Conservation (phyloP, 495 filamentous ascomycete species). For the Hypoxylon crocopeplum region DNA sequence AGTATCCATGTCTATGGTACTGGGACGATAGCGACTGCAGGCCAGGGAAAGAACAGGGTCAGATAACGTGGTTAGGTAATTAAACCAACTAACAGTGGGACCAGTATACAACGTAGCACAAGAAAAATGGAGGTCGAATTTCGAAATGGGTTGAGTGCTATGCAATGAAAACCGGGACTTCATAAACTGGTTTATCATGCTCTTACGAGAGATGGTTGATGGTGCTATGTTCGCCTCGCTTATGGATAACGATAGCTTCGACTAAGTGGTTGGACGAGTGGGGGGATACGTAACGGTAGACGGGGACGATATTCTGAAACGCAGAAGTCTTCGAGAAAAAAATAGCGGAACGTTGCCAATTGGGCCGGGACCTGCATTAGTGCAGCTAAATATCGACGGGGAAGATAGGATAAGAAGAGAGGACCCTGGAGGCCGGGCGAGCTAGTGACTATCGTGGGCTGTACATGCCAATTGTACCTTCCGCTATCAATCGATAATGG, state of each 20-base stretch:
- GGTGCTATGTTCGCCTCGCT: conserved; percentile 27
- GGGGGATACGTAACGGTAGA: conserved; percentile 11
- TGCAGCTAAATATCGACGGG: conserved; percentile 34
- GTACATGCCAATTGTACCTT: conserved; percentile 2
- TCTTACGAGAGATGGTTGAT: too few relatives aligned
- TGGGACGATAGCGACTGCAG: conserved; percentile 31
- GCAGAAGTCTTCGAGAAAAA: conserved; percentile 37
- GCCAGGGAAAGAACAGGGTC: conserved; percentile 3
- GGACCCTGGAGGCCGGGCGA: not conserved
- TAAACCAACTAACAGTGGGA: conserved; percentile 12
- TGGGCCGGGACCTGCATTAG: conserved; percentile 39
- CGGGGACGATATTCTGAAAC: conserved; percentile 25
- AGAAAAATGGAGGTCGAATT: conserved; percentile 23
- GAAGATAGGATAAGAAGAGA: conserved; percentile 23
- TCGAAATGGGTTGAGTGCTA: conserved; percentile 25
- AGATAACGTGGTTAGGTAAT: conserved; percentile 30
- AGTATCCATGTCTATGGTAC: conserved; percentile 36
- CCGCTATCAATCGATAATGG: conserved; percentile 1
- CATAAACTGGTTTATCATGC: conserved; percentile 10
- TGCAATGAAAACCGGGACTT: conserved; percentile 21
- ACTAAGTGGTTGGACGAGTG: not conserved
- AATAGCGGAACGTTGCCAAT: conserved; percentile 37
- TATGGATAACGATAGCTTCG: conserved; percentile 31
- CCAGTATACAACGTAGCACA: conserved; percentile 9
- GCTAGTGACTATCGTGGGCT: conserved; percentile 1